Base-by-base conservation (phyloP, 345 rosid genomes). In the Noccaea bulbosa region DNA sequence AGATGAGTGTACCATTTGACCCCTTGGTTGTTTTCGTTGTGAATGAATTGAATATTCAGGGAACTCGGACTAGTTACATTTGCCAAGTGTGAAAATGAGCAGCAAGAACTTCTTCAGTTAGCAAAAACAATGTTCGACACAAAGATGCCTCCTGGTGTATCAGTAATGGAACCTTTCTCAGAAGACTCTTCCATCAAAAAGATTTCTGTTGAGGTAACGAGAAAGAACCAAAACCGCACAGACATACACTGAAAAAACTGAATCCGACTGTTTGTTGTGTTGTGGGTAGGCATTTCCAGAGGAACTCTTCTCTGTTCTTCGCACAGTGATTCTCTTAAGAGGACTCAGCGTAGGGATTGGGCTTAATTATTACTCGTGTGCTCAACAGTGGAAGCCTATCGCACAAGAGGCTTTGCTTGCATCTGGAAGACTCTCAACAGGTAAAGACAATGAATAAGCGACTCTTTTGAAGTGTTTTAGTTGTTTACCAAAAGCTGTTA, bases 311-410 rank as follows among this genome's bases (percentile, higher is more conserved):
- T 89, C 96, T 33, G 88, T 91, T 70, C 96, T 93, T 66, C 92
- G 97, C 41, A 91, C 98, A 0, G 88, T 89, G 52, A 86, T 86
- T 78, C 90, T 93, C 16, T 73, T 91, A 71, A 84, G 98, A 84
- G 98, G 97, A 54, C 94, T 93, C 20, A 89, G 97, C 17, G 94
- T 91, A 44, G 98, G 98, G 50, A 84, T 93, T 3, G 98, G 94
- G 52, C 52, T 91, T 69, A 91, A 89, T 73, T 89, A 81, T 76
- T 91, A 81, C 80, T 91, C 96, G 0, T 87, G 96, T 51, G 90
- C 95, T 5, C 93, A 93, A 69, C 91, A 91, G 46, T 91, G 96
- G 97, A 85, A 87, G 61, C 87, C 96, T 38, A 80, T 91, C 17
- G 97, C 98, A 51, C 88, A 91, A 82, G 93, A 91, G 76, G 95